Percentiles rank a stretch among this genome's conserved stretches.
These are phyloP conservation scores for Fusarium stilboides DNA, from an alignment of 2,329 filamentous ascomycete species.

Conservation along the genomic window DNA sequence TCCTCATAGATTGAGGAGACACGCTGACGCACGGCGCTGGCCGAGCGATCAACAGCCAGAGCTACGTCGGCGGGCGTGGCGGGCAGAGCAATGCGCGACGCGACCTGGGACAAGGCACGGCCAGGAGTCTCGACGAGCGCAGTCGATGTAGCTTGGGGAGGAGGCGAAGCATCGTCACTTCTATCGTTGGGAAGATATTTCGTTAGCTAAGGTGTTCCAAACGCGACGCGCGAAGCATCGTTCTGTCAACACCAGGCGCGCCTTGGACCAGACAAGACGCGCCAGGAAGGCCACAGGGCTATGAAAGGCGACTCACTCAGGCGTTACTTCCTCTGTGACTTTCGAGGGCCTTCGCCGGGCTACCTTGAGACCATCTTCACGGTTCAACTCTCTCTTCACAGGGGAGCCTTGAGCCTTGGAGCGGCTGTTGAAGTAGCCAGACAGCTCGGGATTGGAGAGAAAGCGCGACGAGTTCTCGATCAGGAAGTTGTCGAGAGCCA, in stretches of 20 bases:
- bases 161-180: constrained; percentile 49
- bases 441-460: constrained; percentile 73
- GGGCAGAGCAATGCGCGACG: constrained; percentile 78
- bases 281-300: constrained; percentile 13
- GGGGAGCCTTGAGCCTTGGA: constrained; percentile 72
- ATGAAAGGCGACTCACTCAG: constrained; percentile 59
- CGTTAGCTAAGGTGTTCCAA: constrained; percentile 33
- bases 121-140: constrained; percentile 66
- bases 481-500: constrained; percentile 80
- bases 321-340: constrained; percentile 61
- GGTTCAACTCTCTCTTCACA: constrained; percentile 68
- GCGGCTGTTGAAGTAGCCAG: constrained; percentile 82
- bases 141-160: constrained; percentile 56
- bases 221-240: constrained; percentile 13
- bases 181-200: constrained; percentile 33
- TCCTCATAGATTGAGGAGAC: constrained; percentile 75
- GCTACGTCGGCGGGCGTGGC: constrained; percentile 85
- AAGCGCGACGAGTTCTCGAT: constrained; percentile 77
- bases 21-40: constrained; percentile 76
- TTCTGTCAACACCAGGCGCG: constrained; percentile 17
- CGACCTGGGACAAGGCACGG: constrained; percentile 68
- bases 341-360: constrained; percentile 63
- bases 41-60: constrained; percentile 80
- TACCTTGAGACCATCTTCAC: constrained; percentile 60
- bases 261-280: constrained; percentile 28